A percentile compares a stretch with the other conserved stretches of the same genome.
Conservation (phyloP, 1,284 basidiomycete genomes). For the Pseudozyma sp. region DNA sequence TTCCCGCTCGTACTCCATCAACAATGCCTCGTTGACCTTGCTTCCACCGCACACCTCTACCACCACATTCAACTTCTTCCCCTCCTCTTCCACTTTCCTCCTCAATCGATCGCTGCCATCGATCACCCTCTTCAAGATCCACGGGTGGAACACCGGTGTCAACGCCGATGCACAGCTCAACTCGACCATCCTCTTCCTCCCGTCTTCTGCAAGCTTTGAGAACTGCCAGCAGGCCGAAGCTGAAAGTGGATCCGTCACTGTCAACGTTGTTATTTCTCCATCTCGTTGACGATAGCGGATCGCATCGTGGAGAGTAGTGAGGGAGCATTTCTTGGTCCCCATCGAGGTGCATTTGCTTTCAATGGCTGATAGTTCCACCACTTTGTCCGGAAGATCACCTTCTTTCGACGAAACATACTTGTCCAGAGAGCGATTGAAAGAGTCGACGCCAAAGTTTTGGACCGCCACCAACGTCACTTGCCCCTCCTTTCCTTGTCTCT, state of each 20-base stretch:
- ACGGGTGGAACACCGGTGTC: constrained; percentile 48
- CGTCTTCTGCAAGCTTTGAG: background rate
- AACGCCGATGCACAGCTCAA: constrained; percentile 57
- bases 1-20: constrained; percentile 15
- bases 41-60: constrained; percentile 64
- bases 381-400: background rate
- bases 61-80: constrained; percentile 41
- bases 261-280: constrained; percentile 26
- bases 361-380: constrained; percentile 43
- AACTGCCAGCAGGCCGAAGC: constrained; percentile 51
- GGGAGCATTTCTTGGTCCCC: constrained; percentile 54
- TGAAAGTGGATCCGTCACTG: constrained; percentile 52
- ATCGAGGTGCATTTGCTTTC: constrained; percentile 61
- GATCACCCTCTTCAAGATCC: constrained; percentile 33
- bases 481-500: background rate
- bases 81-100: constrained; percentile 9
- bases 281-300: constrained; percentile 25
- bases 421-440: constrained; percentile 47
- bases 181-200: constrained; percentile 52
- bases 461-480: constrained; percentile 39
- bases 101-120: constrained; percentile 3
- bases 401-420: background rate
- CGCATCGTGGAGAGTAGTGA: constrained; percentile 36
- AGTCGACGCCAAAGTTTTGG: constrained; percentile 56
- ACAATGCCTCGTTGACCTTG: constrained; percentile 28